Percentiles rank a stretch among this genome's conserved stretches.
Evolutionary conservation across 306 rosid genomes (phyloP).

Genomic region (Oemleria cerasiformis): DNA sequence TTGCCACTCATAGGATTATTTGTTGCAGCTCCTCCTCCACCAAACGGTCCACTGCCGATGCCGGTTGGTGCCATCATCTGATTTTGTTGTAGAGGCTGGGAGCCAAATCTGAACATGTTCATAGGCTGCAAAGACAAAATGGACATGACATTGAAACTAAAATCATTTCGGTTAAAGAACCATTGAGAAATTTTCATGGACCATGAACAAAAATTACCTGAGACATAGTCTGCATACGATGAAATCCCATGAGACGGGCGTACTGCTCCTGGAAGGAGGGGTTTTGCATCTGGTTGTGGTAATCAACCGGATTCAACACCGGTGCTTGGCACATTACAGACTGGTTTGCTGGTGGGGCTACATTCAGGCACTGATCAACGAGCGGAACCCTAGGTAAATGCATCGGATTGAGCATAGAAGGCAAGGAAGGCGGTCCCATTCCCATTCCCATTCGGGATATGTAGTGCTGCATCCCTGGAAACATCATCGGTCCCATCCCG

Average conservation of each 20-base stretch:
- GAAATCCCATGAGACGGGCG: slow-evolving; percentile 67
- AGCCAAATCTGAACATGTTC: slow-evolving; percentile 55
- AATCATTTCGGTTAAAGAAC: background rate
- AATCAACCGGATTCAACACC: slow-evolving; percentile 45
- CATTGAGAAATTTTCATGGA: background rate
- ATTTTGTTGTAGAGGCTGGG: slow-evolving; percentile 45
- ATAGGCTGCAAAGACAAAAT: slow-evolving; percentile 42
- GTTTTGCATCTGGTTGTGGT: slow-evolving; percentile 65
- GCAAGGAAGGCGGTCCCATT: slow-evolving; percentile 53
- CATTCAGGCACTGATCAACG: slow-evolving; percentile 45
- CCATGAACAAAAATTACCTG: slow-evolving; percentile 46
- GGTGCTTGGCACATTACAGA: slow-evolving; percentile 51
- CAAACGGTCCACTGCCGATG: slow-evolving; percentile 35
- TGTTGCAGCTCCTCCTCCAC: slow-evolving; percentile 38
- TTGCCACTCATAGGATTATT: slow-evolving; percentile 40
- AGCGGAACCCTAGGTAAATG: slow-evolving; percentile 45
- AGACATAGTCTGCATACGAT: slow-evolving; percentile 58
- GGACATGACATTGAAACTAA: background rate
- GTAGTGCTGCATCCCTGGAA: slow-evolving; percentile 67
- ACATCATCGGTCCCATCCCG: slow-evolving; percentile 78
- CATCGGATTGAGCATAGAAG: slow-evolving; percentile 50
- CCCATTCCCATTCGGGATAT: slow-evolving; percentile 60
- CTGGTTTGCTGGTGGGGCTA: slow-evolving; percentile 50
- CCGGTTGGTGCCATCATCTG: slow-evolving; percentile 44
- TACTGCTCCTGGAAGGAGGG: slow-evolving; percentile 58